Base-by-base conservation (phyloP, 495 filamentous ascomycete species). In the Neurospora tetraspora region DNA sequence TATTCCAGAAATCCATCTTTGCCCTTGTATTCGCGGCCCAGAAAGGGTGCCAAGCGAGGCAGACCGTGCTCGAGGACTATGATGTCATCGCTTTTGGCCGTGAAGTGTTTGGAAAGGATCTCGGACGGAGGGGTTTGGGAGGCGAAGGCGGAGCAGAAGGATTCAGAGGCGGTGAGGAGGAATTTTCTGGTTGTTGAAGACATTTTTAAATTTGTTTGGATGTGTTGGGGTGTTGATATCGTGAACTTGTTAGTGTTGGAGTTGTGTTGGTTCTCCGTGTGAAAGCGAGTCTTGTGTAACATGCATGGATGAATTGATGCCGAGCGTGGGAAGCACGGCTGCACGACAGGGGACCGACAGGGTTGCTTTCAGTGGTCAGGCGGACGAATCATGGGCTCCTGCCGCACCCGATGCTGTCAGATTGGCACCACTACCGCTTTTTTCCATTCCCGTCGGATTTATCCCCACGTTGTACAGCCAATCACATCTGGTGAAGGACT, bases 51-150 rank as follows among this genome's bases (percentile, higher is more conserved):
- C 0, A 86, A 79, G 6, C 77, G 76, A 4, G 77, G 34, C 12
- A 88, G 84, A 8, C 89, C 89, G 80, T 91, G 87, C 74, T 91
- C 89, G 78, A 83, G 79, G 59, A 84, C 83, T 5, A 81, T 69
- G 3, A 79, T 69, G 16, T 81, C 80, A 36, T 45, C 36, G 45
- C 31, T 80, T 38, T 53, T 65, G n/a, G 45, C 31, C 6, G 87
- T 88, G 85, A 90, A 90, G 75, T 86, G 80, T 39, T 37, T 40
- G 1, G 79, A 68, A 37, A 88, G 80, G 70, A 89, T 79, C n/a
- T 76, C 74, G 59, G 74, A 70, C 10, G 78, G 73, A 3, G 80
- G 40, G 2, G 76, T 73, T 45, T 79, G 74, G 71, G 77, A 73
- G 59, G 84, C 79, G 71, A 91, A 85, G 76, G 83, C 79, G 5